phyloP scores from a whole-genome alignment of 768 basidiomycete genomes.

The Pleurotus sapidus region DNA sequence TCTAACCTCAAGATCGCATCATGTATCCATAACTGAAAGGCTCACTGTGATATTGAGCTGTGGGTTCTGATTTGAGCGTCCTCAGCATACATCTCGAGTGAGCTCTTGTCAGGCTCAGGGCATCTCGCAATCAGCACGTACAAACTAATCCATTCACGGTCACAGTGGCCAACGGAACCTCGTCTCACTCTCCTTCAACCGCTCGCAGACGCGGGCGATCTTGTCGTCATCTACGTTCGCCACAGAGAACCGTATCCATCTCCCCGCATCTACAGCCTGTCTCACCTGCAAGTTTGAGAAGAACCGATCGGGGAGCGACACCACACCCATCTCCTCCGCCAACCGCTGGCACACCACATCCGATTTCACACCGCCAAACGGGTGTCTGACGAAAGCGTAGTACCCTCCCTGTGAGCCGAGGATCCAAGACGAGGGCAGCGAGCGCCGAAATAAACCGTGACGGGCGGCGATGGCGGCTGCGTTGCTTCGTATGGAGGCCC shows the following conservation, averaged over 20 bases:
- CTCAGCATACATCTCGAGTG: too few species aligned
- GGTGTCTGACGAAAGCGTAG: slow-evolving; percentile 75
- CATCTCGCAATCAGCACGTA: too few species aligned
- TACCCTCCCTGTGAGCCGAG: slow-evolving; percentile 70
- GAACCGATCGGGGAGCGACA: slow-evolving; percentile 65
- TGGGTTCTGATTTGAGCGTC: too few species aligned
- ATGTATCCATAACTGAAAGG: too few species aligned
- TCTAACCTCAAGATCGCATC: too few species aligned
- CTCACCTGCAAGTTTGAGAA: slow-evolving; percentile 38
- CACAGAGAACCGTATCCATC: slow-evolving; percentile 77
- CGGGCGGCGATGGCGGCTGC: slow-evolving; percentile 48
- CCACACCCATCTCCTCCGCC: slow-evolving; percentile 60
- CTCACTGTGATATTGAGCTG: too few species aligned
- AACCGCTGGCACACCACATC: slow-evolving; percentile 55
- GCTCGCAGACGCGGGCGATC: slow-evolving; percentile 47
- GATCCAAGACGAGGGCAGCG: slow-evolving; percentile 53
- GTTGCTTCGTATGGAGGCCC: slow-evolving; percentile 47
- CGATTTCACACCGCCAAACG: slow-evolving; percentile 46
- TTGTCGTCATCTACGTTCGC: slow-evolving; percentile 74
- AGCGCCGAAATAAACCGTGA: slow-evolving; percentile 51
- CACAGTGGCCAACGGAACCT: neutral
- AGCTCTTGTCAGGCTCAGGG: too few species aligned
- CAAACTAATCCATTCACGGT: neutral
- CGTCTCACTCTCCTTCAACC: slow-evolving; percentile 38
- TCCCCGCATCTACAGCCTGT: slow-evolving; percentile 23